Conservation (phyloP, 2,329 filamentous ascomycete genomes). For the Orbilia ellipsospora region DNA sequence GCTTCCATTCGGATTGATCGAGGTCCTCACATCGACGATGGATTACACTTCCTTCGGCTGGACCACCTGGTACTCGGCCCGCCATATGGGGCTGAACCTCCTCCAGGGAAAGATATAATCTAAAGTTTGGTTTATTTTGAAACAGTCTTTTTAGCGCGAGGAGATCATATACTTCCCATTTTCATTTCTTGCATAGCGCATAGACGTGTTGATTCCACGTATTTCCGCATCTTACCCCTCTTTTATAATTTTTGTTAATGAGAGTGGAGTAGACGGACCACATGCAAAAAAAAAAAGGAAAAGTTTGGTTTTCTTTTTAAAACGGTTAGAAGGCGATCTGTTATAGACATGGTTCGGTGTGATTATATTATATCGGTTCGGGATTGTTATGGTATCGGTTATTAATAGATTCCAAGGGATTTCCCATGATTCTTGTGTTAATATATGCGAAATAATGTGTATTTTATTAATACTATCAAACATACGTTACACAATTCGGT, state of each 20-base stretch:
- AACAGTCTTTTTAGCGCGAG: neutral
- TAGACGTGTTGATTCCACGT: too few relatives aligned
- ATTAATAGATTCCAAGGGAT: too few relatives aligned
- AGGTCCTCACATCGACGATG: constrained; percentile 81
- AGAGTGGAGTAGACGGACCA: neutral
- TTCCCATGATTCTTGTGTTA: too few relatives aligned
- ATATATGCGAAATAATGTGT: too few relatives aligned
- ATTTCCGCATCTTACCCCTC: too few relatives aligned
- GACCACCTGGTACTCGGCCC: constrained; percentile 77
- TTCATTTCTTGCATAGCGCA: neutral
- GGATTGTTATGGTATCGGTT: too few relatives aligned
- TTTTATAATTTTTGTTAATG: too few relatives aligned
- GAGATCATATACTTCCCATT: neutral
- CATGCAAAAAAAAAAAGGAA: neutral
- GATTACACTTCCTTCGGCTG: constrained; percentile 87
- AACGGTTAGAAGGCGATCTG: constrained; percentile 7
- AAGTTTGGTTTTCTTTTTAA: constrained; percentile 1
- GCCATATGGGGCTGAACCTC: constrained; percentile 81
- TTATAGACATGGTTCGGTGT: constrained; percentile 9
- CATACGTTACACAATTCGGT: too few relatives aligned
- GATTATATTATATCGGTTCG: too few relatives aligned
- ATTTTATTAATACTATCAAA: too few relatives aligned
- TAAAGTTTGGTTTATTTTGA: neutral
- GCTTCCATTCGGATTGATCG: constrained; percentile 89
- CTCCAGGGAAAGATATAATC: constrained; percentile 75